A percentile compares a stretch with the other conserved stretches of the same genome.
Conservation (phyloP, 768 basidiomycete genomes). For the Boletellus emodensis region DNA sequence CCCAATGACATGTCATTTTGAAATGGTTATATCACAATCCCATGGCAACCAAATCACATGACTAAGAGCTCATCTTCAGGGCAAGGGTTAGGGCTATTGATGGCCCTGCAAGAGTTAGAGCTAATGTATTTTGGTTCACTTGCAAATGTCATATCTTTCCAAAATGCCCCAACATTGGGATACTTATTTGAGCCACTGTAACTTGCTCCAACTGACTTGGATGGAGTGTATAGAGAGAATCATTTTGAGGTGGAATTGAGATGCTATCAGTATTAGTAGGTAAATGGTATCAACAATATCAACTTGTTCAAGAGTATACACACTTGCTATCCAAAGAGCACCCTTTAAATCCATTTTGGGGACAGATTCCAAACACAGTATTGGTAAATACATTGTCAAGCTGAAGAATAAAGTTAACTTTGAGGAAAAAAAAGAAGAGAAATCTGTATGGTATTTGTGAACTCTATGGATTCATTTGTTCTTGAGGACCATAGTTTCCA, state of each 20-base stretch:
- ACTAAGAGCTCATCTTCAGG: too few relatives aligned
- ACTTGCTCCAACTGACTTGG: not conserved
- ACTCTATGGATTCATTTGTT: not conserved
- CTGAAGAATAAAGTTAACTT: not conserved
- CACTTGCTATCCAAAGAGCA: not conserved
- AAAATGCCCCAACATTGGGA: too few relatives aligned
- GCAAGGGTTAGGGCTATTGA: too few relatives aligned
- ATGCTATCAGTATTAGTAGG: not conserved
- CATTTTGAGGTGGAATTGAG: not conserved
- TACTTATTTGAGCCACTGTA: too few relatives aligned
- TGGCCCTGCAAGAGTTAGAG: too few relatives aligned
- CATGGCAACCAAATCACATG: too few relatives aligned
- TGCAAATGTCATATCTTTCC: too few relatives aligned
- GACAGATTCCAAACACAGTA: not conserved
- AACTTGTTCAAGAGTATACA: not conserved
- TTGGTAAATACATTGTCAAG: accelerated
- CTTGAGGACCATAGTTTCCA: constrained; percentile 12
- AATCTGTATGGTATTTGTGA: too few relatives aligned
- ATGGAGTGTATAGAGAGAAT: not conserved
- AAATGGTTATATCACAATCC: too few relatives aligned
- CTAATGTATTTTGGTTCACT: too few relatives aligned
- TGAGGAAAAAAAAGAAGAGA: too few relatives aligned
- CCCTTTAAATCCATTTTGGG: not conserved
- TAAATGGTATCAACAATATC: not conserved
- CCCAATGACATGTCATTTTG: too few relatives aligned